Evolutionary conservation across 345 rosid species (phyloP), one percentile per base, ranked within the genome.

Genomic region (Citrus sp.): DNA sequence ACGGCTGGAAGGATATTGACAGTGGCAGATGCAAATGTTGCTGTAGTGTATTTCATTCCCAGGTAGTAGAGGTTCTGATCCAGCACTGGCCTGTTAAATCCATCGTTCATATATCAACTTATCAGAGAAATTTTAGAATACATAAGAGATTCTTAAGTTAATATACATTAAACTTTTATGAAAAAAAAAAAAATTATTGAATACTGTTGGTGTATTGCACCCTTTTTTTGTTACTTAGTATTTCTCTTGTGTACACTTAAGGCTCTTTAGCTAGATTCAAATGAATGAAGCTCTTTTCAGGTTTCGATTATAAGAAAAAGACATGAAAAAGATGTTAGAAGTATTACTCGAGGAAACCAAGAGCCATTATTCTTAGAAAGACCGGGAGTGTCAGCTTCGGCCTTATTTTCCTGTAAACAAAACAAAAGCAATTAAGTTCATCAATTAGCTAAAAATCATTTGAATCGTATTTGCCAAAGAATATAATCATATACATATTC

Each of bases 31-130:
- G 93, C 81, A 78, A 90, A 93, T 40, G 99, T 96, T 61, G 99
- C 98, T 0, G 97, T 87, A 25, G 99, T 93, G 85, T 84, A 81
- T 84, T 93, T 88, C 98, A 95, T 86, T 54, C 99, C 99, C 72
- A 90, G 46, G 79, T 86, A 91, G 81, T 90, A 95, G 32, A 93
- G 61, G 78, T 95, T 95, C 85, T 93, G 98, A 79, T 93, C 99
- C 78, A 95, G 78, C 76, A 95, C 93, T 22, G 99, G 98, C 87
- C 99, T 96, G 88, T 40, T 49, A 72, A 70, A 73, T 76, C 77
- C 37, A 81, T 61, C 12, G 28, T 65, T 35, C 34, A 61, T 35
- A 37, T 67, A 38, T 0, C n/a, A 27, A 64, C 68, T 64, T 30
- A 40, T 40, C 4, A 4, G 5, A 59, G 56, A 37, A n/a, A 42